Conservation (phyloP, 768 basidiomycete genomes). For the Termitomyces sp. region DNA sequence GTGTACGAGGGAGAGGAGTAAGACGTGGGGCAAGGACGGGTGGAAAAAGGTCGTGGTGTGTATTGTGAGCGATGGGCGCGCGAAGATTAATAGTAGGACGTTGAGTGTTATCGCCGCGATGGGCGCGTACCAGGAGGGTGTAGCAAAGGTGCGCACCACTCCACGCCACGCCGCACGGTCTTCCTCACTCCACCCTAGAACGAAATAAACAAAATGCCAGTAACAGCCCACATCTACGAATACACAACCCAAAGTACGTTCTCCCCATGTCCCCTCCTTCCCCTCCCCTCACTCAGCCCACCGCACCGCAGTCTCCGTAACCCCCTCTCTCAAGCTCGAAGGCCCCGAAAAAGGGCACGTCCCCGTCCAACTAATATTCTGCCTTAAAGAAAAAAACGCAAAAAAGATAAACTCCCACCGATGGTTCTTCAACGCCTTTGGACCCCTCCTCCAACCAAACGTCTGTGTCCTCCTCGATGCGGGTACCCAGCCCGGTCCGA, state of each 20-base stretch:
- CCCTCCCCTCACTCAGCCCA: neutral
- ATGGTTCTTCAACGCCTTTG: conserved; percentile 94
- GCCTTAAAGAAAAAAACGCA: conserved; percentile 88
- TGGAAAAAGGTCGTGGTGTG: conserved; percentile 99
- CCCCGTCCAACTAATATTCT: conserved; percentile 91
- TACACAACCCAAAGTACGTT: conserved; percentile 75
- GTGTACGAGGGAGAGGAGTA: conserved; percentile 78
- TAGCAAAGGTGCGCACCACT: conserved; percentile 50
- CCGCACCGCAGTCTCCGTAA: conserved; percentile 60
- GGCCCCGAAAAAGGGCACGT: conserved; percentile 74
- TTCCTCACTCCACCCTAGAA: conserved; percentile 31
- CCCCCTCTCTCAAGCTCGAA: conserved; percentile 76
- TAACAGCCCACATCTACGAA: conserved; percentile 88
- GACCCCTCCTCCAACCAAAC: conserved; percentile 77
- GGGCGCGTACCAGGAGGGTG: conserved; percentile 92
- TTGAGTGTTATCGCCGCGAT: conserved; percentile 86
- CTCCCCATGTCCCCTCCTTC: accelerated
- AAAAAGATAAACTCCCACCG: conserved; percentile 95
- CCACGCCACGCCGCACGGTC: too few relatives aligned
- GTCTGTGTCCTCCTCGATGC: conserved; percentile 93
- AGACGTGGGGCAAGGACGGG: conserved; percentile 95
- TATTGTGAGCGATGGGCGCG: conserved; percentile 82
- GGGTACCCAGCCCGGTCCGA: conserved; percentile 74
- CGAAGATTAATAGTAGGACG: conserved; percentile 80
- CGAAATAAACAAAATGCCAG: conserved; percentile 75